Base-by-base conservation (phyloP, 2,329 filamentous ascomycete species). In the Claviceps sp. region DNA sequence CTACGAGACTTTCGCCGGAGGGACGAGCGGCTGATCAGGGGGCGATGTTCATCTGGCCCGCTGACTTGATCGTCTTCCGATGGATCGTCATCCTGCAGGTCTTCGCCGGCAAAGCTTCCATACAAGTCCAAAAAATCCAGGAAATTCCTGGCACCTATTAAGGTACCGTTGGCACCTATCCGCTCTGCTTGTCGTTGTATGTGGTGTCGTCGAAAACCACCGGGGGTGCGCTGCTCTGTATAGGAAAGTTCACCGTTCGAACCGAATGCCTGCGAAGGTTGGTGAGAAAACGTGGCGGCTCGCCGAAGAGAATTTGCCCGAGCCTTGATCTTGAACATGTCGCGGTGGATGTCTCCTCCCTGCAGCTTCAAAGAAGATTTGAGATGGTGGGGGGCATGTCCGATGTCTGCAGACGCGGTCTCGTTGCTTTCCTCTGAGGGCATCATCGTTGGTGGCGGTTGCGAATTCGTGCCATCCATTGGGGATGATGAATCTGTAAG, bases 311-410 rank as follows among this genome's bases (percentile, higher is more conserved):
- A 65, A 64, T 61, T 64, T 34, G 66, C 68, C 41, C 79, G 73
- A 16, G 81, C 79, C 55, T 83, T 80, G 59, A 88, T 81, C 62
- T 80, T 85, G 74, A 86, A 90, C 37, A 90, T 76, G 60, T 87
- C 84, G 37, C 86, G 81, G 63, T 89, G 85, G 22, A 90, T 84
- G 60, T 90, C 86, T 42, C 86, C 86, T 49, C 86, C 86, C 61
- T 85, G 85, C 3, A 89, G 72, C 54, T 73, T 79, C 50, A 89
- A 70, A 0, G 86, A 89, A 1, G 84, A 88, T 52, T 70, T 66
- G 37, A 67, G 55, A n/a, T 57, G 54, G 54, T 84, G 78, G 45
- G 59, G 55, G 2, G 60, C 60, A n/a, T 55, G 52, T 58, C 56
- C 52, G 5, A 57, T 54, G 9, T 58, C 53, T 24, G 8, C 24